Evolutionary conservation across 2,329 filamentous ascomycete genomes (phyloP).

Genomic region (Fusarium dimerum): DNA sequence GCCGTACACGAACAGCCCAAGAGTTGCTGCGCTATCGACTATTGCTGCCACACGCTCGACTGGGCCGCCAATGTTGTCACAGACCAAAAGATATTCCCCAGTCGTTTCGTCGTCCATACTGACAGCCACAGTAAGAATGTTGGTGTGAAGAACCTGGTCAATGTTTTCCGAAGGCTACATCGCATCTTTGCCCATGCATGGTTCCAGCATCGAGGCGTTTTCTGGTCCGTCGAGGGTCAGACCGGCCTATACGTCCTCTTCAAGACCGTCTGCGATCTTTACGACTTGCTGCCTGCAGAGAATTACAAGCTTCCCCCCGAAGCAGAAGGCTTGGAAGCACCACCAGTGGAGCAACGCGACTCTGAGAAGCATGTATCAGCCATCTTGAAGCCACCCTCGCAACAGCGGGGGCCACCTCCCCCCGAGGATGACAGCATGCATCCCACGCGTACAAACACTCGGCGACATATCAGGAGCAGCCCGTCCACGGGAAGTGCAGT

Average conservation of each 20-base stretch:
- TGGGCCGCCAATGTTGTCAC: constrained; percentile 96
- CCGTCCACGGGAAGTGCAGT: constrained; percentile 79
- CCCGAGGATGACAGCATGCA: constrained; percentile 52
- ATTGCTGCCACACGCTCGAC: constrained; percentile 97
- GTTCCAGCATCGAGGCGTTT: constrained; percentile 95
- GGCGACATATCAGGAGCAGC: constrained; percentile 78
- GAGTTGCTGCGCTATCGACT: constrained; percentile 96
- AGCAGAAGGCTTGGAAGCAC: constrained; percentile 77
- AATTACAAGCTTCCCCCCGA: constrained; percentile 95
- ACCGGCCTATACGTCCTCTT: constrained; percentile 96
- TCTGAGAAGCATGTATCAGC: constrained; percentile 36
- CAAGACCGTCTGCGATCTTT: constrained; percentile 93
- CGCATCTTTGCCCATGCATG: constrained; percentile 98
- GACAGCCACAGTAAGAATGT: constrained; percentile 61
- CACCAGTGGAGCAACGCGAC: constrained; percentile 41
- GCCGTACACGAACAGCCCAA: constrained; percentile 97
- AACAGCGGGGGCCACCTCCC: constrained; percentile 30
- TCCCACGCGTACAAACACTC: constrained; percentile 68
- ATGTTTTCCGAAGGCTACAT: constrained; percentile 92
- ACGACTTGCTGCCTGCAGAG: constrained; percentile 85
- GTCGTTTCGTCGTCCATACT: constrained; percentile 64
- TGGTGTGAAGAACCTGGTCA: constrained; percentile 82
- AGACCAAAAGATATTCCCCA: constrained; percentile 93
- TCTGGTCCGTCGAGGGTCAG: constrained; percentile 88
- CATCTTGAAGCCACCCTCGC: constrained; percentile 38